A percentile compares a stretch with the other conserved stretches of the same genome.
These are phyloP conservation scores for Fusarium pininemorale DNA, from an alignment of 2,329 filamentous ascomycete genomes.

Conservation along the genomic window DNA sequence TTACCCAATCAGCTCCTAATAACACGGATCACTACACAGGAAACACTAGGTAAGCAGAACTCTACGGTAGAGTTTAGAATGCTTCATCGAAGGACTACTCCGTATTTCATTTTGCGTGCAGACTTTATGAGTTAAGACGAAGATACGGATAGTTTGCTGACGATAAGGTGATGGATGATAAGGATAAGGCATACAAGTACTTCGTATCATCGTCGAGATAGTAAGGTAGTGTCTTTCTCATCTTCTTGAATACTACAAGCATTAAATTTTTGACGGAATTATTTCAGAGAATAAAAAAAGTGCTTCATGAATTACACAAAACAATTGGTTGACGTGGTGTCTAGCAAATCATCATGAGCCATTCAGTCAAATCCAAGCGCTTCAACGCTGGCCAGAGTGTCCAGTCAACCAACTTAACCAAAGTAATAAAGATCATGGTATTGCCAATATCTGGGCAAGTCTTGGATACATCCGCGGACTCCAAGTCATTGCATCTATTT, in stretches of 20 bases:
- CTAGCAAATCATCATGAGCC: background rate
- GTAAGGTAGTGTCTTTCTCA: background rate
- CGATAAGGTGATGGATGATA: background rate
- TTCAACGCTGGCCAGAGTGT: background rate
- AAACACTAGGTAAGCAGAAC: background rate
- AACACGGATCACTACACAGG: background rate
- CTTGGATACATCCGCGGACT: background rate
- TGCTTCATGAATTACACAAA: too few relatives aligned
- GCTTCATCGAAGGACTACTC: background rate
- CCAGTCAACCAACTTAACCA: background rate
- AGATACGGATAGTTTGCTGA: background rate
- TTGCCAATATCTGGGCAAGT: background rate
- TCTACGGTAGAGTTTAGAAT: background rate
- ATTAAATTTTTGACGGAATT: background rate
- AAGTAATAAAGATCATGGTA: background rate
- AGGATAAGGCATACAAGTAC: background rate
- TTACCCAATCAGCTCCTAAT: slow-evolving; percentile 19
- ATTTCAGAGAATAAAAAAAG: background rate
- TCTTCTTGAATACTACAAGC: background rate
- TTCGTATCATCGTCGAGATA: background rate
- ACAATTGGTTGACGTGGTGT: too few relatives aligned
- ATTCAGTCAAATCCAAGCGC: background rate
- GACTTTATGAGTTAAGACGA: background rate
- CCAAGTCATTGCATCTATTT: background rate
- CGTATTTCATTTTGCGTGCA: background rate